A percentile compares a stretch with the other conserved stretches of the same genome.
These are phyloP conservation scores for Clonostachys chloroleuca DNA, from an alignment of 2,329 filamentous ascomycete species.

Conservation along the genomic window DNA sequence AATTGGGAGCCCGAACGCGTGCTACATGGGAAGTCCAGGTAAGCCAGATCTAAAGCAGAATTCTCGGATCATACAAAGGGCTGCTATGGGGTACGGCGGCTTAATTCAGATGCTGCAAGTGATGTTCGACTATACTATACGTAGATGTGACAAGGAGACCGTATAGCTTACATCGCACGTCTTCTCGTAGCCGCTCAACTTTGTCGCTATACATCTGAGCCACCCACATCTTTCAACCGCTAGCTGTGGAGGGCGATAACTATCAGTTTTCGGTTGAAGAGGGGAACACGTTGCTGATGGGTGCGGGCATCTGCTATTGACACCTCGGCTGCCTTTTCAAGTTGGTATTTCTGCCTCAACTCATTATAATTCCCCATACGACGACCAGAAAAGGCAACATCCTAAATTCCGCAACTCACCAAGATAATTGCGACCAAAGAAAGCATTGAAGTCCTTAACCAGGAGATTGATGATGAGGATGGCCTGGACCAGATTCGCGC, in stretches of 20 bases:
- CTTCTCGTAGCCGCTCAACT: too few species aligned
- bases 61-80: background rate
- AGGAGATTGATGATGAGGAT: conserved; percentile 5
- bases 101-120: background rate
- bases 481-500: conserved; percentile 12
- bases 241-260: too few species aligned
- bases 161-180: too few species aligned
- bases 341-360: too few species aligned
- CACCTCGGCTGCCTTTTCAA: too few species aligned
- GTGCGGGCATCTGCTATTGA: too few species aligned
- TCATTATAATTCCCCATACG: too few species aligned
- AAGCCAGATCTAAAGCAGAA: background rate
- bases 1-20: background rate
- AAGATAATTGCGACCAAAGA: conserved; percentile 2
- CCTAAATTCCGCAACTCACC: background rate
- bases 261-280: too few species aligned
- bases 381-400: too few species aligned
- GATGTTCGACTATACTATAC: background rate
- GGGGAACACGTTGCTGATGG: too few species aligned
- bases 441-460: conserved; percentile 8
- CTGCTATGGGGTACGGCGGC: background rate
- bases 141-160: background rate
- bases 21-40: background rate
- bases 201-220: too few species aligned
- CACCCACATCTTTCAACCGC: too few species aligned